Evolutionary conservation across 352 stramenopile genomes (phyloP).

Genomic region (Aphanomyces cochlioides): DNA sequence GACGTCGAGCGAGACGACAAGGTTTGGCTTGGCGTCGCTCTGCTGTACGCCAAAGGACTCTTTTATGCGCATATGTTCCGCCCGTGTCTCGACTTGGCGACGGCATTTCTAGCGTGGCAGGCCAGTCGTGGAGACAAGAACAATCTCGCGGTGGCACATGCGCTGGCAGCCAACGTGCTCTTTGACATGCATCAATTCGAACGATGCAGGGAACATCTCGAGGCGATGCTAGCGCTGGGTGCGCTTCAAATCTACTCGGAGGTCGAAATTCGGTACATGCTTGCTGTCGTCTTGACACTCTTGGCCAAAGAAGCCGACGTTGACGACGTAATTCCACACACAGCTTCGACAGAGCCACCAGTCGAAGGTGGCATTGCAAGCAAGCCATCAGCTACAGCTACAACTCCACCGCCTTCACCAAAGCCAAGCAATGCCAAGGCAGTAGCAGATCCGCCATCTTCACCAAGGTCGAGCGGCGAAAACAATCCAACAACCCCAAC

Average conservation of each 20-base stretch:
- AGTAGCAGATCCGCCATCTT: no score
- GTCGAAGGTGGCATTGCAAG: no score
- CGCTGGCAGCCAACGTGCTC: constrained; percentile 6
- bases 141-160: background rate
- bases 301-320: constrained; percentile 5
- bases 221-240: constrained; percentile 1
- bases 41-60: constrained; percentile 17
- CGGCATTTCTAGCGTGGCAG: background rate
- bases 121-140: constrained; percentile 13
- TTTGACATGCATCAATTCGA: background rate
- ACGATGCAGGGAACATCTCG: background rate
- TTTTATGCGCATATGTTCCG: constrained; percentile 17
- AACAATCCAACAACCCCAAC: no score
- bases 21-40: background rate
- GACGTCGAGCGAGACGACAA: constrained; percentile 4
- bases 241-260: constrained; percentile 18
- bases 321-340: background rate
- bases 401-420: no score
- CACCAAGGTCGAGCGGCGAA: no score
- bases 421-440: no score
- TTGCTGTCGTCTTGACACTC: constrained; percentile 10
- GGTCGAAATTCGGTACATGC: constrained; percentile 12
- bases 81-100: background rate
- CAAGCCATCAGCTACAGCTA: background rate
- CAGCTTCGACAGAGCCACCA: background rate